Base-by-base conservation (phyloP, 2,329 filamentous ascomycete species). In the Colletotrichum sp. region DNA sequence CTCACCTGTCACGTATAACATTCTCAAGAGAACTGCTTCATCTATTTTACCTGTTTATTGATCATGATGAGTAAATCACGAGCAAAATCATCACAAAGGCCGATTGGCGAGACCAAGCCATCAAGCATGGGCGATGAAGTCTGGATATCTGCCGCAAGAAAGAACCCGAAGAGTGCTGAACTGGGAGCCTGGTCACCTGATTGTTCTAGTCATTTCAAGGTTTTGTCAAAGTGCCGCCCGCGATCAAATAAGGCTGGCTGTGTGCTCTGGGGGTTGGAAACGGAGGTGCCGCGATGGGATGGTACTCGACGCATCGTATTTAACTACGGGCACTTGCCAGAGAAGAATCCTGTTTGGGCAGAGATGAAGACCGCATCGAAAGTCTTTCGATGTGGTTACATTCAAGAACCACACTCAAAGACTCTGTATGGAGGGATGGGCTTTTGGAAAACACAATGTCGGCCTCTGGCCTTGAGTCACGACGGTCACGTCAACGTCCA, bases 201-300 rank as follows among this genome's bases (percentile, higher is more conserved):
- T 36, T 36, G 3, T 4, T n/a, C 1, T 43, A 8, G 36, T 10
- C 4, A 6, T n/a, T n/a, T 43, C 9, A 18, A n/a, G 1, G 2
- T 43, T n/a, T 2, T 43, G 0, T 9, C 8, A 43, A 43, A 8
- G 38, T 43, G 9, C 38, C 5, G 38, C 8, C 18, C 4, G 38
- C 18, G 38, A n/a, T 43, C n/a, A 43, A 6, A 43, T 43, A n/a
- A n/a, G 18, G 18, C 38, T 10, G 38, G 8, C 8, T 43, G 38
- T 4, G 16, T 43, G 38, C 38, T 43, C 38, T 43, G 18, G 18
- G 16, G 38, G 18, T n/a, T 43, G 16, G 5, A 43, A 1, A 43
- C 16, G 4, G 5, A 18, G 38, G 38, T 43, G 38, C 38, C 38
- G 5, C 38, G 18, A 43, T 43, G 38, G n/a, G 38, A 43, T n/a